Conservation (phyloP, 129 eudicot species). For the Silybum marianum region DNA sequence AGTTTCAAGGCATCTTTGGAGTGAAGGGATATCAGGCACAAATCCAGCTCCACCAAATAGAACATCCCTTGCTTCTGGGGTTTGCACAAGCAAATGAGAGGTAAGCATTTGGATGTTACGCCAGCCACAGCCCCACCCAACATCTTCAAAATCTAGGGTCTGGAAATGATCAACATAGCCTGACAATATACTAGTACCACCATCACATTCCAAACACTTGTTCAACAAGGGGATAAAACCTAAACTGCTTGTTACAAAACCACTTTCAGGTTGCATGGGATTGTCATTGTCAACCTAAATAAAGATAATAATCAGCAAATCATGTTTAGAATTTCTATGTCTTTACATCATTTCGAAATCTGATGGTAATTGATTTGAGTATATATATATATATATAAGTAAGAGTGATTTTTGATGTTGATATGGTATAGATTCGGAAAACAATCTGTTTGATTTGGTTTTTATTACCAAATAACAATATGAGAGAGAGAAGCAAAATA, state of each 20-base stretch:
- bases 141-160: conserved; percentile 54
- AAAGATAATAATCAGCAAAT: neutral
- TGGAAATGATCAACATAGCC: conserved; percentile 82
- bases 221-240: conserved; percentile 55
- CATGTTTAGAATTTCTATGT: neutral
- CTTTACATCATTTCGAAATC: too few species aligned
- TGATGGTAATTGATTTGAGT: neutral
- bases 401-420: too few species aligned
- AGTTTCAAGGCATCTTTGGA: conserved; percentile 87
- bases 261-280: conserved; percentile 16
- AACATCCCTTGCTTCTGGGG: conserved; percentile 53
- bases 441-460: neutral
- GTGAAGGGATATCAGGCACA: conserved; percentile 80
- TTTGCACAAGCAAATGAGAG: conserved; percentile 66
- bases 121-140: conserved; percentile 98
- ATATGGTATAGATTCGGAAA: neutral
- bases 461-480: neutral
- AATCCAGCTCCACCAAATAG: conserved; percentile 73
- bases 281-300: conserved; percentile 34
- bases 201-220: conserved; percentile 61
- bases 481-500: too few species aligned
- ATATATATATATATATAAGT: too few species aligned
- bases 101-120: conserved; percentile 94
- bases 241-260: conserved; percentile 15
- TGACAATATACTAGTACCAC: conserved; percentile 50